Evolutionary conservation across 1,139 yeast species (phyloP), one percentile per base, ranked within the genome.

Genomic region (Lizanozyma gosingica): DNA sequence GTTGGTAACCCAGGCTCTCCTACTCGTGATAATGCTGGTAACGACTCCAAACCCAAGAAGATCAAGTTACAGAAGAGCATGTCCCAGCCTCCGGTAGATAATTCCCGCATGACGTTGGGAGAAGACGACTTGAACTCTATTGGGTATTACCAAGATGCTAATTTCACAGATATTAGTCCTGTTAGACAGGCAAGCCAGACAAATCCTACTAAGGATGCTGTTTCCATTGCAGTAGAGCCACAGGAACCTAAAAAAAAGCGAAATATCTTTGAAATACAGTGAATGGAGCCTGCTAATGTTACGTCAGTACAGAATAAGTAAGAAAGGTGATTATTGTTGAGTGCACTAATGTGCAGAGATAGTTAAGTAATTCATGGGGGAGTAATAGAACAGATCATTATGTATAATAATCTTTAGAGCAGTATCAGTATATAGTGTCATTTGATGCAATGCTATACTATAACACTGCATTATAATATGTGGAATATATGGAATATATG

Each of bases 201-300:
- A n/a, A n/a, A n/a, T n/a, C 27, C 39, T 18, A 36, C 15, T n/a
- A 17, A 29, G 3, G 8, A 11, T 33, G 18, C 15, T 8, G 14
- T n/a, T 14, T 3, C n/a, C 14, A 29, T 14, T 17, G 11, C 33
- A 33, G 37, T 17, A 14, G 11, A 16, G 3, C 16, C 27, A 11
- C 35, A 37, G 14, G 35, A 34, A 17, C 35, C 35, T 15, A 18
- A 35, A 9, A 37, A 37, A 22, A 37, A 37, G 18, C 15, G 39
- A 27, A 37, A 37, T 22, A 35, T 37, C 9, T 37, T 37, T 27
- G 33, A 32, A 32, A 37, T 37, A 14, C 35, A 37, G 35, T 37
- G 17, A 16, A n/a, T n/a, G n/a, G n/a, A n/a, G n/a, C n/a, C n/a
- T n/a, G n/a, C n/a, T n/a, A n/a, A n/a, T n/a, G n/a, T n/a, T n/a